A percentile compares a stretch with the other conserved stretches of the same genome.
Conservation (phyloP, 1,284 basidiomycete genomes). For the Pseudozyma pruni region DNA sequence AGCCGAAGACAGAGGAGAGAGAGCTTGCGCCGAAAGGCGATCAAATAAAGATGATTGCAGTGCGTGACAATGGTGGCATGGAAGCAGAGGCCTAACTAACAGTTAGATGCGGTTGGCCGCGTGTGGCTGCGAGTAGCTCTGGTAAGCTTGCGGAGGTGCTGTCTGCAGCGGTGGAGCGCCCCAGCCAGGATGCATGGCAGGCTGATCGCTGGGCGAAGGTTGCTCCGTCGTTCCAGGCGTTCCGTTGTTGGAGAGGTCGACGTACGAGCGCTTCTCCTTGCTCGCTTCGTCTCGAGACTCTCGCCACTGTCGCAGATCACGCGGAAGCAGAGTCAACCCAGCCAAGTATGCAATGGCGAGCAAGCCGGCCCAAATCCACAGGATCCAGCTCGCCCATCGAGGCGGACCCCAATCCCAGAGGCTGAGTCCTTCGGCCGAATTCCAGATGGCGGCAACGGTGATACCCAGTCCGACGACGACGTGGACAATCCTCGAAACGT, state of each 20-base stretch:
- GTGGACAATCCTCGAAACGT: constrained; percentile 44
- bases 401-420: constrained; percentile 51
- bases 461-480: constrained; percentile 44
- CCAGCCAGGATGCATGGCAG: constrained; percentile 17
- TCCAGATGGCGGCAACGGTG: constrained; percentile 42
- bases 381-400: constrained; percentile 28
- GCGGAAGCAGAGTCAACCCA: constrained; percentile 44
- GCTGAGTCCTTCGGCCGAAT: constrained; percentile 36
- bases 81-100: neutral
- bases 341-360: constrained; percentile 42
- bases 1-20: too few species aligned
- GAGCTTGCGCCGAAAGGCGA: too few species aligned
- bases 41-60: too few species aligned
- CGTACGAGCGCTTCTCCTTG: constrained; percentile 17
- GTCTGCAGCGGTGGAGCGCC: constrained; percentile 15
- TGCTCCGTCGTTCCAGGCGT: constrained; percentile 14
- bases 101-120: constrained; percentile 15
- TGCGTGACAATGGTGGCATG: too few species aligned
- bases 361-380: constrained; percentile 50
- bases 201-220: constrained; percentile 14
- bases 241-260: constrained; percentile 19
- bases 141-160: constrained; percentile 11
- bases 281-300: neutral
- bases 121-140: constrained; percentile 22
- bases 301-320: constrained; percentile 34